Evolutionary conservation across 352 stramenopile species (phyloP), one percentile per base, ranked within the genome.

Genomic region (Globisporangium acanthophoron): DNA sequence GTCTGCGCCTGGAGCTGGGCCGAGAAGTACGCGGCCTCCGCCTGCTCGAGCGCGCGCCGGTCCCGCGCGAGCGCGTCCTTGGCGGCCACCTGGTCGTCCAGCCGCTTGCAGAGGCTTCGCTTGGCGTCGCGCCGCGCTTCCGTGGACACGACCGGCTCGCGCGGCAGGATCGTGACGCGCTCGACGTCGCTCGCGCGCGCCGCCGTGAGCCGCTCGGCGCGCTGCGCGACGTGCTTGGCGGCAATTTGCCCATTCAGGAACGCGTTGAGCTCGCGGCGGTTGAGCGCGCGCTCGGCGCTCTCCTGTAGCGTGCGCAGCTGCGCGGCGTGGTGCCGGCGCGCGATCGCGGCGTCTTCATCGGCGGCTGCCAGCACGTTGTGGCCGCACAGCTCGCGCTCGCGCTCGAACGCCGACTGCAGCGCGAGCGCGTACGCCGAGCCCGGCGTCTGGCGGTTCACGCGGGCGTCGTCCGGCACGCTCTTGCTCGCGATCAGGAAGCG

Each of bases 1-100:
- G 63, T 65, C 45, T 85, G 72, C 47, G 65, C 49, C 24, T 69
- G 59, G 20, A 88, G 64, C 54, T 86, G 73, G 11, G 59, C 56
- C 58, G 85, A 67, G 50, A 81, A 84, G 54, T 77, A 85, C 29
- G 73, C 74, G 33, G 70, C 71, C 33, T 88, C 77, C n/a, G 74
- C 73, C 31, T 81, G 74, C 43, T 88, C 78, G 20, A 88, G 48
- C 6, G 58, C 59, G 16, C 63, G 63, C 11, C 54, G 58, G 41
- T 87, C 67, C 55, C 69, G 66, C 20, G 63, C 61, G 3, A 84
- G 66, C 45, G 65, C 62, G 21, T 67, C 64, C 46, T 80, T 81
- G n/a, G 69, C 59, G 2, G 68, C 55, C 16, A 85, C 76, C 43
- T 88, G 78, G 18, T 73, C 67, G 44, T 74, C 66, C 49, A 88